Evolutionary conservation across 495 filamentous ascomycete genomes (phyloP), one percentile per base, ranked within the genome.

Genomic region (Hypoxylon fuscum): DNA sequence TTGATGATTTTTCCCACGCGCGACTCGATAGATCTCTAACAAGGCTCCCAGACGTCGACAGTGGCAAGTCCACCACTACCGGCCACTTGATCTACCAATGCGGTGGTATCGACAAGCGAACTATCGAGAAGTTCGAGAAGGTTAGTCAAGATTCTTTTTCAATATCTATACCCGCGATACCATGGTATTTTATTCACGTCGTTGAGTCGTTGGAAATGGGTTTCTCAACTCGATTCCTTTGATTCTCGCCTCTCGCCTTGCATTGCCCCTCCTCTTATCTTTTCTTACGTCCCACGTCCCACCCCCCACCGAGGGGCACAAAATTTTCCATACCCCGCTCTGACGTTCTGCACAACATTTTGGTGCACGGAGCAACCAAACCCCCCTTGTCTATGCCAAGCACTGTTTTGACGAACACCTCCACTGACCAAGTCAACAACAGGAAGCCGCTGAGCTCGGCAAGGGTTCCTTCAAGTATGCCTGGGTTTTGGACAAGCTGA

Each of bases 101-200:
- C 85, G 95, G 95, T 89, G 95, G 95, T 90, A 98, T 98, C 75
- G 95, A 98, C 90, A 90, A 92, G 86, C 95, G 95, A 94, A 98
- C 96, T 77, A 98, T 98, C 76, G 96, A 98, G 90, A 98, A 98
- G 90, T 98, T 98, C 87, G 95, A 98, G 92, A 98, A 98, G 91
- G 91, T 94, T 75, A 80, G 87, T 75, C 34, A 53, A 50, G 17
- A 35, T 70, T 68, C 55, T n/a, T n/a, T n/a, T n/a, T n/a, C n/a
- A n/a, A n/a, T n/a, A 54, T 34, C 40, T 58, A 9, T 38, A 23
- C 34, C 2, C 15, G 3, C 15, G 37, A 40, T 17, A 40, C 15
- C 14, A 40, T 20, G 9, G 14, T 15, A 17, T 15, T 40, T 17
- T 5, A 14, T 37, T 5, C 34, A 15, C 11, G 10, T 15, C 5